phyloP scores from a whole-genome alignment of 257 asterid species.

The Solanum pinnatisectum region DNA sequence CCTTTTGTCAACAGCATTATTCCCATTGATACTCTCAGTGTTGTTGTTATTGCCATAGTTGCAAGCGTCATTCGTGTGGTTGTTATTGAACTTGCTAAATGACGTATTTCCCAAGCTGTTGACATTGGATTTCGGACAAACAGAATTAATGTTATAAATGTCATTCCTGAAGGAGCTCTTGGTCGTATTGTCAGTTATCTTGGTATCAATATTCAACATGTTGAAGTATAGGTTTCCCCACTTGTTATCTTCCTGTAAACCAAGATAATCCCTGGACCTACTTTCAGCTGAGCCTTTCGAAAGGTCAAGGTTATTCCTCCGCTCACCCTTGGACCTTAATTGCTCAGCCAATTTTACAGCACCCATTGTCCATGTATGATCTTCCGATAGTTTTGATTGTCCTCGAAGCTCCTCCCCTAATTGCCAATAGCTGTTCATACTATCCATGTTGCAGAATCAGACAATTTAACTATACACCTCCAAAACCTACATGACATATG shows the following conservation, averaged over 20 bases:
- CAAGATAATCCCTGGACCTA: constrained; percentile 49
- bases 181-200: constrained; percentile 38
- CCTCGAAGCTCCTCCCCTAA: constrained; percentile 92
- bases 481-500: not conserved
- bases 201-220: constrained; percentile 58
- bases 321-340: constrained; percentile 61
- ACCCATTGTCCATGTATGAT: constrained; percentile 69
- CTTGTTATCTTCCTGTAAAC: constrained; percentile 68
- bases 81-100: constrained; percentile 44
- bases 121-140: constrained; percentile 46
- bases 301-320: constrained; percentile 72
- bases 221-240: constrained; percentile 57
- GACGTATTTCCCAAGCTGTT: constrained; percentile 33
- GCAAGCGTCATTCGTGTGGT: constrained; percentile 36
- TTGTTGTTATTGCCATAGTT: constrained; percentile 18
- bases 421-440: constrained; percentile 69
- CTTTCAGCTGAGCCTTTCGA: constrained; percentile 51
- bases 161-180: constrained; percentile 39
- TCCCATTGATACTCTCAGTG: constrained; percentile 33
- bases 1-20: constrained; percentile 65
- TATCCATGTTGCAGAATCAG: constrained; percentile 50
- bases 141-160: constrained; percentile 40
- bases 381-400: constrained; percentile 73
- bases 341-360: constrained; percentile 85
- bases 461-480: not conserved